These are phyloP conservation scores for Avena eriantha DNA, from an alignment of 176 grass and related monocot species.

Conservation along the genomic window DNA sequence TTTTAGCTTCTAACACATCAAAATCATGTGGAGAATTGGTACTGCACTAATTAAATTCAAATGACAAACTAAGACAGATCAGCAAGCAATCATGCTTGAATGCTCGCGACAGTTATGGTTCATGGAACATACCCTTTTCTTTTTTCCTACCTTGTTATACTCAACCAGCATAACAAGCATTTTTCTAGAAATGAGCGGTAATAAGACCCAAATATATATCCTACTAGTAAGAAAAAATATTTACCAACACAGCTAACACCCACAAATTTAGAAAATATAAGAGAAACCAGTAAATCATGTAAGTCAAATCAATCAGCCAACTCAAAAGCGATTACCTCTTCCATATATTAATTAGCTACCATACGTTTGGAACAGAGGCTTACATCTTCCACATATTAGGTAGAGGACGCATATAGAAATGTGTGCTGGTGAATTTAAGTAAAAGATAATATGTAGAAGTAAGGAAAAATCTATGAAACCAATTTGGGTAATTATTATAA, in stretches of 20 bases:
- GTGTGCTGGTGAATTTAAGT: background rate
- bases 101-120: background rate
- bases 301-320: background rate
- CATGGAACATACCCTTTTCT: background rate
- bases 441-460: background rate
- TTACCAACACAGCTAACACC: background rate
- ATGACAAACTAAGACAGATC: background rate
- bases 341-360: background rate
- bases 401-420: background rate
- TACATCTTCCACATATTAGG: background rate
- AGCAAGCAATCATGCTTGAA: background rate
- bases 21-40: background rate
- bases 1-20: background rate
- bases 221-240: slow-evolving; percentile 1
- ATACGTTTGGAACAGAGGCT: background rate
- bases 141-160: background rate
- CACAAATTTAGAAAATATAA: background rate
- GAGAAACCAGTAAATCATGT: background rate
- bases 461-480: background rate
- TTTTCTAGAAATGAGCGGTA: slow-evolving; percentile 19
- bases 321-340: background rate
- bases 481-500: background rate
- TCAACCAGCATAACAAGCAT: background rate
- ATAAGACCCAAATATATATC: background rate
- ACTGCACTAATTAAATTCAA: background rate